phyloP scores from a whole-genome alignment of 1,284 basidiomycete genomes.

The Cutaneotrichosporon spelunceum region DNA sequence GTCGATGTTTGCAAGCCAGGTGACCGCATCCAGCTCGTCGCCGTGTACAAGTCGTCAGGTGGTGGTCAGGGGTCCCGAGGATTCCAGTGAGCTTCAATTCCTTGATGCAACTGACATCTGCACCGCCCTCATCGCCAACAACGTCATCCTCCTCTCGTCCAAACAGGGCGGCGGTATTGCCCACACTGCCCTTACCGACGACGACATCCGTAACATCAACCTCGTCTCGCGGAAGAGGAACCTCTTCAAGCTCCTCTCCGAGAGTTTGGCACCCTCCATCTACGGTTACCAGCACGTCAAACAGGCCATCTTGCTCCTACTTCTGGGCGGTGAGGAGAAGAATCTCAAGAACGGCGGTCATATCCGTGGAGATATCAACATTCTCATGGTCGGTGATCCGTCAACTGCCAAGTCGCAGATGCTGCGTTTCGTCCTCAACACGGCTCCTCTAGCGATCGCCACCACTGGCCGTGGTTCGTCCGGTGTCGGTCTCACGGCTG shows the following conservation, averaged over 20 bases:
- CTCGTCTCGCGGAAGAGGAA: slow-evolving; percentile 79
- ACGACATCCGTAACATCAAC: slow-evolving; percentile 95
- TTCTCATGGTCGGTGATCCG: slow-evolving; percentile 99
- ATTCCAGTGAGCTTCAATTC: slow-evolving; percentile 68
- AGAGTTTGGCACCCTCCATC: slow-evolving; percentile 96
- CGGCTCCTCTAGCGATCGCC: slow-evolving; percentile 94
- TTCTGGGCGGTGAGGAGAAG: slow-evolving; percentile 96
- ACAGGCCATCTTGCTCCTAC: slow-evolving; percentile 82
- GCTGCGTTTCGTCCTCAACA: slow-evolving; percentile 92
- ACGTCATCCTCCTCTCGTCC: slow-evolving; percentile 92
- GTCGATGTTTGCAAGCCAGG: slow-evolving; percentile 98
- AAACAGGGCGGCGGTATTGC: slow-evolving; percentile 96
- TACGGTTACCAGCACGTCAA: slow-evolving; percentile 97
- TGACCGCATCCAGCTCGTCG: slow-evolving; percentile 94
- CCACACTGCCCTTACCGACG: slow-evolving; percentile 86
- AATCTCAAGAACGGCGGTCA: slow-evolving; percentile 97
- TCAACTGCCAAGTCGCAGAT: slow-evolving; percentile 97
- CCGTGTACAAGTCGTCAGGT: slow-evolving; percentile 89
- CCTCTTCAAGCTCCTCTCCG: slow-evolving; percentile 83
- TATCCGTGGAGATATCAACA: slow-evolving; percentile 98
- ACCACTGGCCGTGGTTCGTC: slow-evolving; percentile 97
- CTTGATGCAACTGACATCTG: slow-evolving; percentile 52
- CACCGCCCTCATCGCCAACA: slow-evolving; percentile 91
- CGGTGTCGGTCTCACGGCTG: slow-evolving; percentile 98
- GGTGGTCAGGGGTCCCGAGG: slow-evolving; percentile 75